Conservation (phyloP, 2,329 filamentous ascomycete species). For the Kalmusia sp. region DNA sequence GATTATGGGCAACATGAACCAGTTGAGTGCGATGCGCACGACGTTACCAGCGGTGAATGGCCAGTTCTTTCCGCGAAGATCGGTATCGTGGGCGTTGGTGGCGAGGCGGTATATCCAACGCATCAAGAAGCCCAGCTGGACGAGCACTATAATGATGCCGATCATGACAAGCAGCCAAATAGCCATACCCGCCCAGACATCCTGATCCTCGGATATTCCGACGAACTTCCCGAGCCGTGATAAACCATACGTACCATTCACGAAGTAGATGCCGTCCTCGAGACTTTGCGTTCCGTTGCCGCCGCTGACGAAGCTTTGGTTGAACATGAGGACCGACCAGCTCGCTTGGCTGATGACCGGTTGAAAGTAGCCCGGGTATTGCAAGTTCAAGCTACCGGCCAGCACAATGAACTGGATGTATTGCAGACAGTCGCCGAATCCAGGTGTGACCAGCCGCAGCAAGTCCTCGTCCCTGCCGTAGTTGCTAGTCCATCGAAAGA, state of each 20-base stretch:
- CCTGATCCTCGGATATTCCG: conserved; percentile 76
- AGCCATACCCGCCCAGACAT: conserved; percentile 95
- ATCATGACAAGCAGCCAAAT: conserved; percentile 86
- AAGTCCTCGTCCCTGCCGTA: conserved; percentile 94
- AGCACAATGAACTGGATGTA: conserved; percentile 94
- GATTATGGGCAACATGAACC: conserved; percentile 86
- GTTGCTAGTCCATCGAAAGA: conserved; percentile 97
- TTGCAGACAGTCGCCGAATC: conserved; percentile 94
- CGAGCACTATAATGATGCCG: conserved; percentile 68
- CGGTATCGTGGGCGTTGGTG: conserved; percentile 78
- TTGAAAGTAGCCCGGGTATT: conserved; percentile 94
- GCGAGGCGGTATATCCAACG: conserved; percentile 79
- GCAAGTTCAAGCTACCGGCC: conserved; percentile 83
- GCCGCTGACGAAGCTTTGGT: conserved; percentile 81
- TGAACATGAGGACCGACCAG: conserved; percentile 94
- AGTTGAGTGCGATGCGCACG: conserved; percentile 88
- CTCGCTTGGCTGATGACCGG: conserved; percentile 85
- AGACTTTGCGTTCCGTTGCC: conserved; percentile 71
- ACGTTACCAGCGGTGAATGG: conserved; percentile 71
- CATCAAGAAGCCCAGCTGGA: conserved; percentile 76
- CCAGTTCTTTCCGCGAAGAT: conserved; percentile 88
- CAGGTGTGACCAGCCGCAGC: conserved; percentile 89
- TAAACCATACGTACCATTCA: conserved; percentile 79
- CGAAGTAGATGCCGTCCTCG: conserved; percentile 85
- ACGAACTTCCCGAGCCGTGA: conserved; percentile 80